Percentiles rank a stretch among this genome's conserved stretches.
phyloP scores from a whole-genome alignment of 352 stramenopile species.

The Globisporangium echinulatum region DNA sequence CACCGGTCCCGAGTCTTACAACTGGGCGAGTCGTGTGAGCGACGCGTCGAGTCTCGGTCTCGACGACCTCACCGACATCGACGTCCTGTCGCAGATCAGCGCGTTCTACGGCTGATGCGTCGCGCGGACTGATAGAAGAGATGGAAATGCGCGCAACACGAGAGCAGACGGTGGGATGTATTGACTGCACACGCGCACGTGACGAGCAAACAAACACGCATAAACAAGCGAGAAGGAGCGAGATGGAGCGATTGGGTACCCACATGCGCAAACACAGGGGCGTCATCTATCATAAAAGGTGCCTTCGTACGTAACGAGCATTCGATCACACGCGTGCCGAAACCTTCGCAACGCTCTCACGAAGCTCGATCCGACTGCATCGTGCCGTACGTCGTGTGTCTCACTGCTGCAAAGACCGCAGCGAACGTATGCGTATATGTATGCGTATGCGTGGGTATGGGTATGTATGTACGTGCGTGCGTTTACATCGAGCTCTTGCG shows the following conservation, averaged over 20 bases:
- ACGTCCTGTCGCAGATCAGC: constrained; percentile 41
- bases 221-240: constrained; percentile 8
- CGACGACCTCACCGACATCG: constrained; percentile 52
- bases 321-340: too few relatives aligned
- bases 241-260: too few relatives aligned
- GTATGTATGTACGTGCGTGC: constrained; percentile 9
- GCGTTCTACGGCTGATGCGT: constrained; percentile 16
- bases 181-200: too few relatives aligned
- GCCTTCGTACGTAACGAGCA: too few relatives aligned
- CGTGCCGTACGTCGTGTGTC: too few relatives aligned
- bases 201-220: too few relatives aligned
- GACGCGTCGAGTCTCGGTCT: constrained; percentile 38
- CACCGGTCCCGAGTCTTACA: constrained; percentile 6
- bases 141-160: not conserved
- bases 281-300: too few relatives aligned
- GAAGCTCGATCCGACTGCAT: too few relatives aligned
- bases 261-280: too few relatives aligned
- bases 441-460: constrained; percentile 2
- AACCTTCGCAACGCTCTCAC: too few relatives aligned
- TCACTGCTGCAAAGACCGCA: too few relatives aligned
- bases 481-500: constrained; percentile 44
- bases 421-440: too few relatives aligned
- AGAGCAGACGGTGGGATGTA: not conserved
- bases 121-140: not conserved
- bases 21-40: constrained; percentile 5